phyloP scores from a whole-genome alignment of 805 yeast genomes.

The Cyberlindnera subsufficiens region DNA sequence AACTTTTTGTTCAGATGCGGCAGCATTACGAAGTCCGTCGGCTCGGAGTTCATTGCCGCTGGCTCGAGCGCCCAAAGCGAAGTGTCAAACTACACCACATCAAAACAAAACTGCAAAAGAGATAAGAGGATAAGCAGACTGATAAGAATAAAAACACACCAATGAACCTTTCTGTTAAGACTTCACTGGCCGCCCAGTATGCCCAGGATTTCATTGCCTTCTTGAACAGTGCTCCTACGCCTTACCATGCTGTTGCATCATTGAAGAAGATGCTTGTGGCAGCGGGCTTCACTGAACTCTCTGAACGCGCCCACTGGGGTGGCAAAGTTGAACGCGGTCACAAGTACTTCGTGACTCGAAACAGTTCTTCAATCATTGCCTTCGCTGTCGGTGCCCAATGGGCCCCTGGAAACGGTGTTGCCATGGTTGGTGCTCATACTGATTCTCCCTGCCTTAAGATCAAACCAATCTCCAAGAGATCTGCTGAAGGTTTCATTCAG shows the following conservation, averaged over 20 bases:
- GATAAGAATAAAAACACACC: not conserved
- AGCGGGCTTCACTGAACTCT: constrained; percentile 69
- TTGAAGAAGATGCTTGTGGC: constrained; percentile 47
- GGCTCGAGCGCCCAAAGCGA: too few relatives aligned
- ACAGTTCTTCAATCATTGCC: constrained; percentile 83
- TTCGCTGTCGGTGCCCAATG: constrained; percentile 74
- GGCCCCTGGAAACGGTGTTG: constrained; percentile 71
- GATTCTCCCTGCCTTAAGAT: constrained; percentile 88
- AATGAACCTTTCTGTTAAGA: constrained; percentile 8
- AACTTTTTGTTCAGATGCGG: too few relatives aligned
- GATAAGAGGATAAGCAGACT: too few relatives aligned
- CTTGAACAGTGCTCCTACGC: constrained; percentile 85
- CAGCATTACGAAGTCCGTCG: too few relatives aligned
- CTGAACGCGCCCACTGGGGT: constrained; percentile 70
- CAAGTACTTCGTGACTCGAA: constrained; percentile 83
- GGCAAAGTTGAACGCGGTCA: constrained; percentile 46
- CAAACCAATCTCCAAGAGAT: constrained; percentile 76
- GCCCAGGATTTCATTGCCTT: constrained; percentile 60
- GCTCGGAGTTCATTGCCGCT: too few relatives aligned
- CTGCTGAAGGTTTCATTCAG: constrained; percentile 72
- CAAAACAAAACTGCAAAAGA: too few relatives aligned
- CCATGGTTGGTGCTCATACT: constrained; percentile 94
- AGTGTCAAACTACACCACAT: too few relatives aligned
- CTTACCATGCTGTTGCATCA: constrained; percentile 83
- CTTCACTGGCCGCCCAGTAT: constrained; percentile 18